Evolutionary conservation across 2,329 filamentous ascomycete genomes (phyloP).

Genomic region (Penicillium brevicompactum): DNA sequence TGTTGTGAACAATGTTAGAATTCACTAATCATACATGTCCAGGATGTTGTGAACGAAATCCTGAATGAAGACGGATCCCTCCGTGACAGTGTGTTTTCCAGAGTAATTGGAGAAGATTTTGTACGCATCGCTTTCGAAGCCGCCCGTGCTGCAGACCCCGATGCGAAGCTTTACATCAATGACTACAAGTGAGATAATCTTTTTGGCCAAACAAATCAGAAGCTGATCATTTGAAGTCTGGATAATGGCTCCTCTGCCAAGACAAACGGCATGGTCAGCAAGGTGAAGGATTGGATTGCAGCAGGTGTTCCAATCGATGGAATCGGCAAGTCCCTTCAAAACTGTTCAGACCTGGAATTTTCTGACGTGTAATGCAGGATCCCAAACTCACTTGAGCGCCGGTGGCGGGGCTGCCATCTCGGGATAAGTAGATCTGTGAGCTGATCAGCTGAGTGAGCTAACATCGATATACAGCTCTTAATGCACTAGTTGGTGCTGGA

Average conservation of each 20-base stretch:
- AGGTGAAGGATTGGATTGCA: slow-evolving; percentile 66
- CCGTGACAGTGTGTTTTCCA: slow-evolving; percentile 65
- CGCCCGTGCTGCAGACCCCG: slow-evolving; percentile 66
- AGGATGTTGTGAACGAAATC: slow-evolving; percentile 38
- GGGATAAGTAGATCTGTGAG: slow-evolving; percentile 1
- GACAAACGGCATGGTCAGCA: slow-evolving; percentile 55
- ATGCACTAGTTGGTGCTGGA: slow-evolving; percentile 54
- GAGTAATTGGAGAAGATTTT: slow-evolving; percentile 70
- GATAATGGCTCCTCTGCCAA: slow-evolving; percentile 64
- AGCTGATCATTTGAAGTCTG: slow-evolving; percentile 55
- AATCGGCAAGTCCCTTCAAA: slow-evolving; percentile 45
- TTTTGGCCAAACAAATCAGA: too few relatives aligned
- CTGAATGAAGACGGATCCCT: slow-evolving; percentile 59
- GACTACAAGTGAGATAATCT: slow-evolving; percentile 53
- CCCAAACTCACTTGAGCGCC: slow-evolving; percentile 53
- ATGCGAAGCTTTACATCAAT: slow-evolving; percentile 74
- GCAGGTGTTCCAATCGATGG: slow-evolving; percentile 67
- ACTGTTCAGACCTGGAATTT: neutral
- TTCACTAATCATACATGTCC: neutral
- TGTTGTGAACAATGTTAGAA: neutral
- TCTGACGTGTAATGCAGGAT: slow-evolving; percentile 40
- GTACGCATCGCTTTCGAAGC: slow-evolving; percentile 70
- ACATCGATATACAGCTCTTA: slow-evolving; percentile 49
- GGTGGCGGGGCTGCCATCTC: slow-evolving; percentile 1
- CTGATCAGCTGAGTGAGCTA: slow-evolving; percentile 8